Conservation (phyloP, 2,329 filamentous ascomycete genomes). For the Delphinella strobiligena region DNA sequence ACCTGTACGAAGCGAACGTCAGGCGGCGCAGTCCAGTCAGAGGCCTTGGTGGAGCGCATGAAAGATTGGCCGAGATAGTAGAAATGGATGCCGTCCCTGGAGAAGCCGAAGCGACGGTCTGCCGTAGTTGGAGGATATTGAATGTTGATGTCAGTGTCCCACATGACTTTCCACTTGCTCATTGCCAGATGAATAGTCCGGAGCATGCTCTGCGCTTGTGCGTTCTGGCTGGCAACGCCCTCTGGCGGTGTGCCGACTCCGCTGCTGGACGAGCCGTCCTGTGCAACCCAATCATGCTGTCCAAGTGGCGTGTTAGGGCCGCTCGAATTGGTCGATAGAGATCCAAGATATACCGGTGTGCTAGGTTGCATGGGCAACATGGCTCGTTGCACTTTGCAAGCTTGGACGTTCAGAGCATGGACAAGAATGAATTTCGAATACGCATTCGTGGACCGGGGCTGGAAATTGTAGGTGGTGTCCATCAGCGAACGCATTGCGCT, state of each 20-base stretch:
- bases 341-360: background rate
- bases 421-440: constrained; percentile 65
- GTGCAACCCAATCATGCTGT: constrained; percentile 46
- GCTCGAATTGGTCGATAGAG: constrained; percentile 18
- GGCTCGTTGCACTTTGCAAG: constrained; percentile 40
- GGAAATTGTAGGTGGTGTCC: constrained; percentile 46
- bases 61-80: constrained; percentile 60
- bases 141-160: constrained; percentile 56
- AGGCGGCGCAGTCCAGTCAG: constrained; percentile 41
- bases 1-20: constrained; percentile 49
- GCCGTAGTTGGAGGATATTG: constrained; percentile 49
- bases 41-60: constrained; percentile 38
- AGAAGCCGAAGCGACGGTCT: constrained; percentile 56
- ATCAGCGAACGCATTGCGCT: constrained; percentile 50
- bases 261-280: constrained; percentile 22
- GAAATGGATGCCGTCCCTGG: constrained; percentile 58
- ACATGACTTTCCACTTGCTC: constrained; percentile 59
- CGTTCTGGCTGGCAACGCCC: constrained; percentile 32
- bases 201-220: constrained; percentile 36
- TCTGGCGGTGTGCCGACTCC: constrained; percentile 23
- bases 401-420: constrained; percentile 53
- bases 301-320: constrained; percentile 45
- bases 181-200: constrained; percentile 41
- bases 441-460: constrained; percentile 55
- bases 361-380: constrained; percentile 14